Percentiles rank a stretch among this genome's conserved stretches.
Conservation (phyloP, 2,329 filamentous ascomycete genomes). For the Ceratocystis eucalypticola region DNA sequence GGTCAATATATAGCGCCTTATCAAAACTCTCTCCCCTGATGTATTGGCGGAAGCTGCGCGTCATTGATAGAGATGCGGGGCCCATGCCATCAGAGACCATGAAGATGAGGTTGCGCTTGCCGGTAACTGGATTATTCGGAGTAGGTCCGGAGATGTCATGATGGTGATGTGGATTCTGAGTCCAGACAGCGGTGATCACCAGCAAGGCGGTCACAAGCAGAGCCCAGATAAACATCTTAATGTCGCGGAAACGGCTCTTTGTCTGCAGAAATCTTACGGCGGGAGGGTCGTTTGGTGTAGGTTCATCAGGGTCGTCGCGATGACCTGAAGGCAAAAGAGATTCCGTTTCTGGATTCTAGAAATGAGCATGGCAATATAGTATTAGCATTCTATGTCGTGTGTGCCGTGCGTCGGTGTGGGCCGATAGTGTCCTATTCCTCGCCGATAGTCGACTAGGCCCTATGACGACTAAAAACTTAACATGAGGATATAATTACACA, state of each 20-base stretch:
- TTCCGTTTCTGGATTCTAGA: slow-evolving; percentile 12
- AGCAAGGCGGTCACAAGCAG: slow-evolving; percentile 65
- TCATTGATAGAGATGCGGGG: slow-evolving; percentile 75
- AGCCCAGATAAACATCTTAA: slow-evolving; percentile 70
- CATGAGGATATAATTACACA: neutral
- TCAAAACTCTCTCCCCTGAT: slow-evolving; percentile 57
- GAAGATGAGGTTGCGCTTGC: slow-evolving; percentile 89
- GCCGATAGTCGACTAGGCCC: neutral
- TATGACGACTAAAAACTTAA: neutral
- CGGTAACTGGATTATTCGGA: slow-evolving; percentile 24
- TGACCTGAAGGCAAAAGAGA: slow-evolving; percentile 26
- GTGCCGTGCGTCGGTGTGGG: neutral
- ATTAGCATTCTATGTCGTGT: neutral
- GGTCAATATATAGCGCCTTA: slow-evolving; percentile 67
- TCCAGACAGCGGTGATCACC: slow-evolving; percentile 63
- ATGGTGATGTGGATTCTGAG: slow-evolving; percentile 62
- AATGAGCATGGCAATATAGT: neutral
- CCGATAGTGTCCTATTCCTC: neutral
- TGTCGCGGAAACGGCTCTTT: slow-evolving; percentile 46
- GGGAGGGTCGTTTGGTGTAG: slow-evolving; percentile 22
- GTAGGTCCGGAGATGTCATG: slow-evolving; percentile 26
- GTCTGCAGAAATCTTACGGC: slow-evolving; percentile 18
- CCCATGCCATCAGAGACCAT: slow-evolving; percentile 99
- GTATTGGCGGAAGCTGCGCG: slow-evolving; percentile 73
- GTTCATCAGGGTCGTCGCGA: slow-evolving; percentile 25